A percentile compares a stretch with the other conserved stretches of the same genome.
phyloP scores from a whole-genome alignment of 2,329 filamentous ascomycete species.

The Lecanicillium sp. region DNA sequence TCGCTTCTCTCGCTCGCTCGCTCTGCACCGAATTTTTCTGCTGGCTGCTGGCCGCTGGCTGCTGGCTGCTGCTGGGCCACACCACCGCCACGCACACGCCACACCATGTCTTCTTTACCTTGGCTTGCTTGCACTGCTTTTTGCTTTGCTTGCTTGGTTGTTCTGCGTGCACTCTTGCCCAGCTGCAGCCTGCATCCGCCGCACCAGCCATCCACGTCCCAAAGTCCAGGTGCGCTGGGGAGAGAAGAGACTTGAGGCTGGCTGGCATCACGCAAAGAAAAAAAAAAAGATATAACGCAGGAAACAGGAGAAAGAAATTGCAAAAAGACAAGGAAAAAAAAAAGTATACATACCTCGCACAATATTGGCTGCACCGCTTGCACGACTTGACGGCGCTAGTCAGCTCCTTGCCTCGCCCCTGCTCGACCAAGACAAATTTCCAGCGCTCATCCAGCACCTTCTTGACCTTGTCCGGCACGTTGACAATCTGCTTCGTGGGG shows the following conservation, averaged over 20 bases:
- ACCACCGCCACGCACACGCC: neutral
- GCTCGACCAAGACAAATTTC: constrained; percentile 93
- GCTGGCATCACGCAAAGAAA: too few relatives aligned
- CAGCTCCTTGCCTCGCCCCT: constrained; percentile 87
- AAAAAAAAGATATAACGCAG: neutral
- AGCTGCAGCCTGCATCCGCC: constrained; percentile 12
- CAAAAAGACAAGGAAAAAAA: constrained; percentile 10
- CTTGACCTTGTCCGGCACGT: constrained; percentile 91
- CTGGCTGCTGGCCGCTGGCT: too few relatives aligned
- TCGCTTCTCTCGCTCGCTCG: neutral
- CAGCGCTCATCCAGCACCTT: constrained; percentile 92
- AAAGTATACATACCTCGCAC: constrained; percentile 63
- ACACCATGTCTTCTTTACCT: too few relatives aligned
- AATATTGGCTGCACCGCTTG: constrained; percentile 87
- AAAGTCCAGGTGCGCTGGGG: constrained; percentile 1
- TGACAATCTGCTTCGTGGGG: constrained; percentile 85
- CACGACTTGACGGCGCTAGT: constrained; percentile 94
- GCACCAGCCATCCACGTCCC: constrained; percentile 8
- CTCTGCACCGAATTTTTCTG: too few relatives aligned
- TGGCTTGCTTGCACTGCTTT: too few relatives aligned
- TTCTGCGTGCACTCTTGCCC: constrained; percentile 5
- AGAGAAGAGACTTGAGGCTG: neutral
- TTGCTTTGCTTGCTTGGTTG: too few relatives aligned
- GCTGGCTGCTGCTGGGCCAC: constrained; percentile 4
- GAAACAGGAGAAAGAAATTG: neutral